Conservation (phyloP, 78 protist species). For the Dictyostelium firmibasis region DNA sequence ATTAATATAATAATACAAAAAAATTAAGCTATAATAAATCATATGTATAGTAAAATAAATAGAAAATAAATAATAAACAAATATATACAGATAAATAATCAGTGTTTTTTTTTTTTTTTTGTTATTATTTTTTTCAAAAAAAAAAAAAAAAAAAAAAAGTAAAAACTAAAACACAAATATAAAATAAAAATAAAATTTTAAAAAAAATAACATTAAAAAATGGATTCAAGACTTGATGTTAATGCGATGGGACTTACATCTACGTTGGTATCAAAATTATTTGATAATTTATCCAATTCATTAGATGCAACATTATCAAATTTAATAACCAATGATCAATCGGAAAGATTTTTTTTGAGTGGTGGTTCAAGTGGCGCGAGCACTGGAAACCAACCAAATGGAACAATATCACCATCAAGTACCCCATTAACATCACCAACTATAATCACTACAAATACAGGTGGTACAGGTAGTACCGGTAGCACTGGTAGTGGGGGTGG, state of each 20-base stretch:
- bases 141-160: background rate
- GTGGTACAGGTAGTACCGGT: background rate
- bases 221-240: conserved; percentile 72
- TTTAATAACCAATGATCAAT: conserved; percentile 3
- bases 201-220: background rate
- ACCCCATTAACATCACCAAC: background rate
- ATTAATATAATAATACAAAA: no score
- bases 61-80: no score
- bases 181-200: background rate
- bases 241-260: conserved; percentile 57
- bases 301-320: conserved; percentile 40
- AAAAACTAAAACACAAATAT: background rate
- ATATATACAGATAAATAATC: no score
- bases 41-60: background rate
- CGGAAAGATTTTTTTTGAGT: background rate
- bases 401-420: background rate
- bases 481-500: background rate
- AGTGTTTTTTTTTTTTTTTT: no score
- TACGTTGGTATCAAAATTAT: conserved; percentile 40
- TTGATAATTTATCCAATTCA: conserved; percentile 55
- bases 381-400: background rate
- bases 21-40: no score
- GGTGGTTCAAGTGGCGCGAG: background rate
- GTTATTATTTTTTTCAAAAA: background rate
- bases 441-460: background rate